Evolutionary conservation across 768 basidiomycete genomes (phyloP), one percentile per base, ranked within the genome.

Genomic region (Termitomyces sp.): DNA sequence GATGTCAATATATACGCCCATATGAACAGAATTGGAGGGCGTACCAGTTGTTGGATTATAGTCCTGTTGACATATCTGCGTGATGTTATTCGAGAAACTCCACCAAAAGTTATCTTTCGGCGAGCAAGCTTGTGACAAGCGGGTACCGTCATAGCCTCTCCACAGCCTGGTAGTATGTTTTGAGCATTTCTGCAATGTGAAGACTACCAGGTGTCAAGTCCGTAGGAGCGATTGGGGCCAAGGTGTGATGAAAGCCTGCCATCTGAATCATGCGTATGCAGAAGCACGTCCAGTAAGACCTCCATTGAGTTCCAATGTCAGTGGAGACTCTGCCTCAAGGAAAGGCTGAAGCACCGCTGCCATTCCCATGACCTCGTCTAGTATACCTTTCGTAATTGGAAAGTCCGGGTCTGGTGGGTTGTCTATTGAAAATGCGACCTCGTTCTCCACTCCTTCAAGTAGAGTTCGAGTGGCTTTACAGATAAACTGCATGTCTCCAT

Each of bases 31-130:
- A 49, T 22, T 27, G 33, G 65, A n/a, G 71, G 4, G 20, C n/a
- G 13, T 60, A 87, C 89, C 86, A 62, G 82, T 88, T 4, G 83
- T 81, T 7, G 91, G 91, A 37, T 87, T 62, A 70, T 90, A 93
- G 49, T 87, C 87, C 3, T 80, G 74, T 62, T 84, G 77, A 22
- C 86, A 76, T 44, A 93, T 85, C 43, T 89, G 84, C 37, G 74
- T 74, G 2, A 91, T 76, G 61, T 80, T 77, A 54, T 81, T 78
- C 57, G 92, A 65, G 69, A 92, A 92, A 70, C 91, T 93, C 59
- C 2, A 37, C 37, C 39, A 37, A 39, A 13, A 5, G 40, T 43
- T 44, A 91, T 71, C 65, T 81, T 85, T 46, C 85, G 80, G 39
- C 77, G 71, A 50, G 39, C 8, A 40, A 40, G 18, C n/a, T 40